These are phyloP conservation scores for Polytrichum commune DNA, from an alignment of 225 moss, liverwort and hornwort genomes.

Conservation along the genomic window DNA sequence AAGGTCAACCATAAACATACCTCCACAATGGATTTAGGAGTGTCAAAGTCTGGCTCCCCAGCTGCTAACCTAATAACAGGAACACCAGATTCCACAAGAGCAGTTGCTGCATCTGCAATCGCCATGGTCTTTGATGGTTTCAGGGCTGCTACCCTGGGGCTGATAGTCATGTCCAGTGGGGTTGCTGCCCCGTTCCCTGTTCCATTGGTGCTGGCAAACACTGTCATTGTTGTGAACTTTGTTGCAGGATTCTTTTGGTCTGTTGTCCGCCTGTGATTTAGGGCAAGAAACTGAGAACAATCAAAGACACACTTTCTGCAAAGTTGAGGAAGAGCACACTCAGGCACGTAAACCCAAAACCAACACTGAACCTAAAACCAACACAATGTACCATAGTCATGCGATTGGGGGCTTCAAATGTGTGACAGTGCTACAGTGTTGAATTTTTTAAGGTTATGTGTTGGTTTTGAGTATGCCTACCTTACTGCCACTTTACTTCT, in stretches of 20 bases:
- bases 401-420: too few relatives aligned
- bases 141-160: slow-evolving; percentile 82
- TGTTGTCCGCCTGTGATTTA: slow-evolving; percentile 22
- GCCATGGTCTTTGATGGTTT: slow-evolving; percentile 99
- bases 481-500: too few relatives aligned
- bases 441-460: too few relatives aligned
- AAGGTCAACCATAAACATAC: slow-evolving; percentile 19
- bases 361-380: too few relatives aligned
- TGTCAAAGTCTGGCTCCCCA: slow-evolving; percentile 97
- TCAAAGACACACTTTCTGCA: too few relatives aligned
- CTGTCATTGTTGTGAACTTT: slow-evolving; percentile 34
- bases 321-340: too few relatives aligned
- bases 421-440: too few relatives aligned
- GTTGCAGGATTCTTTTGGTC: slow-evolving; percentile 15
- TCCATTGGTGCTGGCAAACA: slow-evolving; percentile 39
- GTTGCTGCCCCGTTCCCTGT: slow-evolving; percentile 22
- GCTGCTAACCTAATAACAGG: slow-evolving; percentile 96
- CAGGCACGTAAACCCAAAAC: too few relatives aligned
- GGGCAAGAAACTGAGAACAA: slow-evolving; percentile 7
- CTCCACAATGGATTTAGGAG: slow-evolving; percentile 66
- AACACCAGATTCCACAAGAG: slow-evolving; percentile 84
- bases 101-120: slow-evolving; percentile 87
- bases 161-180: slow-evolving; percentile 62
- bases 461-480: too few relatives aligned
- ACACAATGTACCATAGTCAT: too few relatives aligned